Conservation (phyloP, 73 alveolate genomes). For the Paramecium sexaurelia region DNA sequence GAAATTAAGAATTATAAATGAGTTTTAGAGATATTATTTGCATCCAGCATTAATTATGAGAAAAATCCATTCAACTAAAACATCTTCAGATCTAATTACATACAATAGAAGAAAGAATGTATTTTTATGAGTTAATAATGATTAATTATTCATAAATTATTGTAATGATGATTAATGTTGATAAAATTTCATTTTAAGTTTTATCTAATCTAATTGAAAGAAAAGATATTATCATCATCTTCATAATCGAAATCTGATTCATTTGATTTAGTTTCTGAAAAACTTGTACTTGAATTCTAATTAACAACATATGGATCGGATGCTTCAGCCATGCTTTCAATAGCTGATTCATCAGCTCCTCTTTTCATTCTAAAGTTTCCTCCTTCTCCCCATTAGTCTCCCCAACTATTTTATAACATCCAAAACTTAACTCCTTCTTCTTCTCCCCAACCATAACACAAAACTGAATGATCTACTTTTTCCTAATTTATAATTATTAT, state of each 20-base stretch:
- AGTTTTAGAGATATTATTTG: background rate
- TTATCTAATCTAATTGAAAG: conserved; percentile 21
- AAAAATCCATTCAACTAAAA: background rate
- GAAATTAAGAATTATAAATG: background rate
- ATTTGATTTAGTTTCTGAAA: background rate
- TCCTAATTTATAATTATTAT: background rate
- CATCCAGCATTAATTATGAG: background rate
- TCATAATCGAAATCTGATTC: conserved; percentile 11
- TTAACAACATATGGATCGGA: conserved; percentile 57
- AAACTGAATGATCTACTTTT: conserved; percentile 69
- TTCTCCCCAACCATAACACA: conserved; percentile 72
- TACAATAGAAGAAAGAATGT: background rate
- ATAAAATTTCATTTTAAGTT: background rate
- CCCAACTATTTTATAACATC: conserved; percentile 68
- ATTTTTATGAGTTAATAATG: background rate
- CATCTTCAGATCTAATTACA: background rate
- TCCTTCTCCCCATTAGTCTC: conserved; percentile 65
- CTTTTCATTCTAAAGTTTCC: conserved; percentile 69
- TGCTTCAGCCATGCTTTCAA: conserved; percentile 71
- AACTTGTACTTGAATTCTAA: background rate
- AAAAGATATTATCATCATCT: conserved; percentile 30
- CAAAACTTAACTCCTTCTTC: conserved; percentile 60
- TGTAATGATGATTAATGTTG: background rate
- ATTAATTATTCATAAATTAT: background rate
- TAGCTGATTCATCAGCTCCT: conserved; percentile 70